Evolutionary conservation across 495 filamentous ascomycete genomes (phyloP).

Genomic region (Neurospora sp.): DNA sequence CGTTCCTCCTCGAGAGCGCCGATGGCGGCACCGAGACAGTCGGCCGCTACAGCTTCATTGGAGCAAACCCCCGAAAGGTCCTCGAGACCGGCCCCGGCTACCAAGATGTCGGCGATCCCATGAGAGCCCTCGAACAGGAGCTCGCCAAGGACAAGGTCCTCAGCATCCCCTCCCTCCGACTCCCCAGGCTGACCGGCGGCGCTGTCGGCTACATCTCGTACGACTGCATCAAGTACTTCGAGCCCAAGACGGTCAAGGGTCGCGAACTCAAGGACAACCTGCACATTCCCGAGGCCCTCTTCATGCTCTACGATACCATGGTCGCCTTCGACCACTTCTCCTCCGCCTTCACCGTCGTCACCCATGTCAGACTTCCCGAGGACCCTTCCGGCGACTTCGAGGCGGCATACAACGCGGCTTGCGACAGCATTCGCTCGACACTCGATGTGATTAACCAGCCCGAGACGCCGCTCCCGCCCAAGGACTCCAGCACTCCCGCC

Average conservation of each 20-base stretch:
- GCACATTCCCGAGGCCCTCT: conserved; percentile 80
- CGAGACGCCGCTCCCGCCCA: conserved; percentile 67
- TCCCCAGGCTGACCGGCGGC: conserved; percentile 81
- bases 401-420: conserved; percentile 56
- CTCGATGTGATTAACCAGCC: conserved; percentile 59
- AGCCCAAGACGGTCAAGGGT: conserved; percentile 65
- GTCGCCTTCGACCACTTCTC: conserved; percentile 93
- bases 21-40: conserved; percentile 88
- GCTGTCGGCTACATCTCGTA: conserved; percentile 96
- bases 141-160: conserved; percentile 67
- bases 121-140: conserved; percentile 70
- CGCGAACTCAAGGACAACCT: conserved; percentile 81
- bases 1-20: conserved; percentile 91
- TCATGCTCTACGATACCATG: conserved; percentile 97
- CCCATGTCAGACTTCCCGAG: conserved; percentile 62
- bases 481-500: conserved; percentile 57
- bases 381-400: conserved; percentile 26
- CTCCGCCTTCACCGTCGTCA: conserved; percentile 84
- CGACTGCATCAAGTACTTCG: conserved; percentile 95
- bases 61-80: conserved; percentile 73
- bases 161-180: conserved; percentile 62
- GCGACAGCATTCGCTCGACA: conserved; percentile 49
- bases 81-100: conserved; percentile 81
- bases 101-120: conserved; percentile 71
- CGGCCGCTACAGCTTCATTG: conserved; percentile 89